phyloP scores from a whole-genome alignment of 2,329 filamentous ascomycete species.

The Drechslera avenae region DNA sequence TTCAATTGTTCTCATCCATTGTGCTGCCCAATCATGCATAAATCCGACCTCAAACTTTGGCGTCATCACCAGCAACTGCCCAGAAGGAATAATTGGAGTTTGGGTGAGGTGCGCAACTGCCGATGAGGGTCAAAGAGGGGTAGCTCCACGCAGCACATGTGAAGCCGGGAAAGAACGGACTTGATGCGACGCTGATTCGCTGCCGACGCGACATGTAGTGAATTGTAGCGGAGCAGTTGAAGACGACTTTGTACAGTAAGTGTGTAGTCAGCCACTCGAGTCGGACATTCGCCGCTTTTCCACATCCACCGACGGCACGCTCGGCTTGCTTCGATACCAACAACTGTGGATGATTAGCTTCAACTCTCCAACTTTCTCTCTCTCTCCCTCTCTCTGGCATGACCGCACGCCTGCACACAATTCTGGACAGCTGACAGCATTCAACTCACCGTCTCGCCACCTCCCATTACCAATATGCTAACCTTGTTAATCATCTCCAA shows the following conservation, averaged over 20 bases:
- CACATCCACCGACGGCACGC: too few relatives aligned
- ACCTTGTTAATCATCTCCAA: background rate
- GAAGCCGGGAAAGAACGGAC: slow-evolving; percentile 18
- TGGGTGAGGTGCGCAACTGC: slow-evolving; percentile 27
- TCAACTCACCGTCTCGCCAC: too few relatives aligned
- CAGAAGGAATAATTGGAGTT: background rate
- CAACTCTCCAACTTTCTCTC: too few relatives aligned
- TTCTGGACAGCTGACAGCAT: too few relatives aligned
- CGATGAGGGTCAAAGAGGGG: slow-evolving; percentile 31
- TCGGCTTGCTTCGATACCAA: too few relatives aligned
- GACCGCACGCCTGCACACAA: too few relatives aligned
- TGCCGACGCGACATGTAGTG: background rate
- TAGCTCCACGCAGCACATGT: slow-evolving; percentile 17
- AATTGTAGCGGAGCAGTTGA: slow-evolving; percentile 11
- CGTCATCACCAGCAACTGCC: background rate
- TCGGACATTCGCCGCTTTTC: background rate
- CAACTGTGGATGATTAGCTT: too few relatives aligned
- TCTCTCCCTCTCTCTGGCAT: too few relatives aligned
- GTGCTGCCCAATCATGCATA: slow-evolving; percentile 23
- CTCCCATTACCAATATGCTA: too few relatives aligned
- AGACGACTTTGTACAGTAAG: slow-evolving; percentile 28
- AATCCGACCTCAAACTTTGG: slow-evolving; percentile 6
- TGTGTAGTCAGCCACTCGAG: slow-evolving; percentile 15
- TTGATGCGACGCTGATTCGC: slow-evolving; percentile 17
- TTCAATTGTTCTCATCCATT: background rate